Conservation (phyloP, 306 rosid species). For the Lathyrus sativus region DNA sequence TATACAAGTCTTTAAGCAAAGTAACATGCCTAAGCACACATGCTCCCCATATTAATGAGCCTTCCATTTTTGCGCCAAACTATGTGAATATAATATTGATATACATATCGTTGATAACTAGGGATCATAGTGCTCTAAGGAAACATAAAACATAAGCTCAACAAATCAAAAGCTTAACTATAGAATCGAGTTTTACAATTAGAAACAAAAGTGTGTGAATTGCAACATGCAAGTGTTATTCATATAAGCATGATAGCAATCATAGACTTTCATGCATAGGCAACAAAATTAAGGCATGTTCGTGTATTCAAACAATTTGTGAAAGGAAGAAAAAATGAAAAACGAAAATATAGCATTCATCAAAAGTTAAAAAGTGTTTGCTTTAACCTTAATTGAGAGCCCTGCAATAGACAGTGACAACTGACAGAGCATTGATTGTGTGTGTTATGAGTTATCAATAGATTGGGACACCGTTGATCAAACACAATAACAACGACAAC, state of each 20-base stretch:
- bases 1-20: slow-evolving; percentile 27
- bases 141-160: slow-evolving; percentile 25
- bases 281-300: neutral
- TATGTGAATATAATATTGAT: slow-evolving; percentile 18
- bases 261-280: neutral
- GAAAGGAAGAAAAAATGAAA: no score
- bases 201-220: slow-evolving; percentile 13
- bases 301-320: slow-evolving; percentile 9
- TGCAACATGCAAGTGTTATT: slow-evolving; percentile 23
- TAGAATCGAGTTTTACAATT: slow-evolving; percentile 14
- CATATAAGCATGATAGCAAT: neutral
- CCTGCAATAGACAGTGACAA: no score
- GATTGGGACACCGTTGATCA: no score
- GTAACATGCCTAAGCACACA: slow-evolving; percentile 29
- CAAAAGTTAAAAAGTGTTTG: no score
- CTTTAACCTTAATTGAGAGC: no score
- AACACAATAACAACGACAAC: no score
- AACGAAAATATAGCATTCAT: no score
- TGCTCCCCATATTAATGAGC: slow-evolving; percentile 31
- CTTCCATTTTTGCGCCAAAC: slow-evolving; percentile 11
- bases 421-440: no score
- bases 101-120: slow-evolving; percentile 1
- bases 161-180: slow-evolving; percentile 14
- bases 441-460: no score
- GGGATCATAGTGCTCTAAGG: slow-evolving; percentile 12